Base-by-base conservation (phyloP, 2,329 filamentous ascomycete genomes). In the Penicillium frequentans region DNA sequence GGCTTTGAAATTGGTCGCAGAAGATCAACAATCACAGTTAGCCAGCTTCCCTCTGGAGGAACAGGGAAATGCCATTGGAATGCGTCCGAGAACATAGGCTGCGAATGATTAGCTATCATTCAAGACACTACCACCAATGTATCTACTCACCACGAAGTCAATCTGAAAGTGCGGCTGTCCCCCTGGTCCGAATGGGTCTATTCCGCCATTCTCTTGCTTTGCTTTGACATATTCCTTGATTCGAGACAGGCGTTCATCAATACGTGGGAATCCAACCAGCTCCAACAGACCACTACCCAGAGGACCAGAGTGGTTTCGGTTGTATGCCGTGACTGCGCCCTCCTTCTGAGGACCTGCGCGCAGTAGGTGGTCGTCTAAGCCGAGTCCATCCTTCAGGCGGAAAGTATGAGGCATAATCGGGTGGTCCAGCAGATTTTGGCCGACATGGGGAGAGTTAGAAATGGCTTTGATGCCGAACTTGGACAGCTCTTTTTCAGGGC, bases 121-220 rank as follows among this genome's bases (percentile, higher is more conserved):
- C 1, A 13, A 21, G n/a, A 21, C 11, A 23, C 6, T 21, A 8
- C 24, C 24, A 26, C 7, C 1, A 27, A n/a, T 26, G 2, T 19
- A 33, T 27, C 13, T n/a, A 51, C 51, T 43, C 26, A 57, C 58
- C n/a, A 87, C 81, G 63, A 87, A 86, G 70, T 86, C 84, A 49
- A 85, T 75, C 70, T 86, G 82, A 58, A 86, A 85, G 60, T 86
- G 83, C 35, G 84, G 83, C 66, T 86, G 82, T 2, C 82, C 83
- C 14, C 69, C 74, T 0, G 83, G 82, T 2, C 77, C 77, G 60
- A 85, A 85, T 4, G 82, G 82, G 52, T 85, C 83, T 1, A 69
- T 54, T 11, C 70, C 71, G 13, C 71, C 73, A 55, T 80, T 79
- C 6, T 64, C 61, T 6, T 65, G 67, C 57, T 77, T 77, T 47